phyloP scores from a whole-genome alignment of 129 eudicot species.

The Pulicaria dysenterica region DNA sequence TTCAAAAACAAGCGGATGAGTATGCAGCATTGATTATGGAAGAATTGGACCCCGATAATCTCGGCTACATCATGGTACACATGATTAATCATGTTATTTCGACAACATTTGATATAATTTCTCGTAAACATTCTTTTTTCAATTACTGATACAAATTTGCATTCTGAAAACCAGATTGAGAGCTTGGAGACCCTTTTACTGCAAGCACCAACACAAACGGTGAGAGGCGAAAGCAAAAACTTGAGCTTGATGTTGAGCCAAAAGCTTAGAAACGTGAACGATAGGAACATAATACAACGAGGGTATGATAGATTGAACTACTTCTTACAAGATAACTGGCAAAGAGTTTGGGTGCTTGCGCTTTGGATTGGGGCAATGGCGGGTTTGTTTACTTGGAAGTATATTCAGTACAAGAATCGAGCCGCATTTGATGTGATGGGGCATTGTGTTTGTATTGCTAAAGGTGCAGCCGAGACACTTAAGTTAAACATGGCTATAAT shows the following conservation, averaged over 20 bases:
- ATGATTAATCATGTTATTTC: background rate
- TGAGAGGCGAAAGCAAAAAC: slow-evolving; percentile 41
- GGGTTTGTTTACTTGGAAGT: slow-evolving; percentile 59
- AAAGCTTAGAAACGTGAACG: slow-evolving; percentile 40
- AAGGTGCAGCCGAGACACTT: slow-evolving; percentile 67
- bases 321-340: slow-evolving; percentile 63
- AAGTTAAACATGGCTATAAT: slow-evolving; percentile 72
- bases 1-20: slow-evolving; percentile 57
- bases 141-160: background rate
- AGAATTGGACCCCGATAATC: slow-evolving; percentile 66
- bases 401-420: slow-evolving; percentile 58
- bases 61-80: slow-evolving; percentile 57
- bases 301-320: slow-evolving; percentile 33
- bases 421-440: slow-evolving; percentile 62
- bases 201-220: slow-evolving; percentile 48
- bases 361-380: slow-evolving; percentile 53
- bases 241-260: slow-evolving; percentile 52
- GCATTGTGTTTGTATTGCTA: slow-evolving; percentile 56
- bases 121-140: background rate
- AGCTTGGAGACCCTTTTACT: slow-evolving; percentile 57
- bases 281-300: slow-evolving; percentile 41
- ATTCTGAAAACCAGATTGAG: slow-evolving; percentile 36
- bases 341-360: slow-evolving; percentile 55
- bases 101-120: background rate
- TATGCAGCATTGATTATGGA: slow-evolving; percentile 75